phyloP scores from a whole-genome alignment of 352 stramenopile species.

The Discostella stelligera region DNA sequence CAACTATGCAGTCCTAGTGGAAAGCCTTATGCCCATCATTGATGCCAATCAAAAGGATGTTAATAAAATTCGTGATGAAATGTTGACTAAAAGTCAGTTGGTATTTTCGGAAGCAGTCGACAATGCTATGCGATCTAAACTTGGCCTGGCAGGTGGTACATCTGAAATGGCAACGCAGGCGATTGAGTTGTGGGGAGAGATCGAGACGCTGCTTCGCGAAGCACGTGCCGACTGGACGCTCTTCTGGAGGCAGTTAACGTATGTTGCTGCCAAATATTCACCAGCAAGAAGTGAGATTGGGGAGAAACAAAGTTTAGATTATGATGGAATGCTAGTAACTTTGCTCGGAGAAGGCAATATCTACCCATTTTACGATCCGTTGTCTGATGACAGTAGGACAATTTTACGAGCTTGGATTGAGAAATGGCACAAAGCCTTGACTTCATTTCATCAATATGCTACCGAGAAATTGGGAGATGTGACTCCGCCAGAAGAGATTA shows the following conservation, averaged over 20 bases:
- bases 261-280: slow-evolving; percentile 60
- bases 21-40: slow-evolving; percentile 74
- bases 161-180: slow-evolving; percentile 33
- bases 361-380: slow-evolving; percentile 69
- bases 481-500: slow-evolving; percentile 48
- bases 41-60: slow-evolving; percentile 52
- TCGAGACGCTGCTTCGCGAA: slow-evolving; percentile 59
- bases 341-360: slow-evolving; percentile 49
- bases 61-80: slow-evolving; percentile 27
- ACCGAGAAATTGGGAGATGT: slow-evolving; percentile 12
- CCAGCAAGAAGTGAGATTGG: slow-evolving; percentile 20
- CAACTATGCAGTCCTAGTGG: slow-evolving; percentile 77
- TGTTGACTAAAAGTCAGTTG: slow-evolving; percentile 50
- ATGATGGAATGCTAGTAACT: slow-evolving; percentile 60
- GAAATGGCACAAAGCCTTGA: slow-evolving; percentile 59
- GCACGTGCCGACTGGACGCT: slow-evolving; percentile 77
- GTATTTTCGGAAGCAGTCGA: slow-evolving; percentile 66
- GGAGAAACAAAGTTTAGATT: slow-evolving; percentile 24
- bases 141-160: slow-evolving; percentile 61
- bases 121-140: slow-evolving; percentile 63
- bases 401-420: slow-evolving; percentile 58
- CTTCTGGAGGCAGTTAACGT: slow-evolving; percentile 78
- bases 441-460: slow-evolving; percentile 11
- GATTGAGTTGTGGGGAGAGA: slow-evolving; percentile 62
- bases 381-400: slow-evolving; percentile 43